Evolutionary conservation across 2,329 filamentous ascomycete species (phyloP).

Genomic region (Trichoderma guizhouense): DNA sequence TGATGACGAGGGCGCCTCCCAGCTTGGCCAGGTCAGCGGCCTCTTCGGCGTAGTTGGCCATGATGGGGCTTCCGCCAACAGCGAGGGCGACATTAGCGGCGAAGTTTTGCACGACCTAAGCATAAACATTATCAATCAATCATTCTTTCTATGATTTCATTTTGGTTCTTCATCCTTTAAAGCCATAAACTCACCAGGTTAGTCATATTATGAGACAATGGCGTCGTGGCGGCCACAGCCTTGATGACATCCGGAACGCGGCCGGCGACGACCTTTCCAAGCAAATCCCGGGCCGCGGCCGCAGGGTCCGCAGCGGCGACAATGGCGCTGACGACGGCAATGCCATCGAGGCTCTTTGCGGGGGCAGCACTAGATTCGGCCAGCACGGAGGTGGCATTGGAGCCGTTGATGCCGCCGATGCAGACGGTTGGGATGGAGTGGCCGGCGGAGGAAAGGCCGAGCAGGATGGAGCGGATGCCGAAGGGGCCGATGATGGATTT

Average conservation of each 20-base stretch:
- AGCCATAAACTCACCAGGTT: constrained; percentile 62
- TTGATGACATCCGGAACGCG: constrained; percentile 50
- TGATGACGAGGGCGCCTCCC: constrained; percentile 78
- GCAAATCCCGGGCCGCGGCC: constrained; percentile 58
- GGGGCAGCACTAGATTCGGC: constrained; percentile 57
- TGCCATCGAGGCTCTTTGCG: constrained; percentile 66
- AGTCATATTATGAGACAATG: constrained; percentile 94
- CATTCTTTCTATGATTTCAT: background rate
- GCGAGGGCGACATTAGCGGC: constrained; percentile 86
- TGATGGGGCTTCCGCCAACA: constrained; percentile 86
- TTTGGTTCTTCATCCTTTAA: background rate
- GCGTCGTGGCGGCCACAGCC: constrained; percentile 59
- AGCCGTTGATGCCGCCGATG: constrained; percentile 82
- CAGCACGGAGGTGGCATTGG: constrained; percentile 71
- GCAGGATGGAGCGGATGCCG: constrained; percentile 52
- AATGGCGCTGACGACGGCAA: constrained; percentile 88
- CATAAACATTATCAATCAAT: background rate
- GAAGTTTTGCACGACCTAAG: constrained; percentile 82
- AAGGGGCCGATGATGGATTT: constrained; percentile 61
- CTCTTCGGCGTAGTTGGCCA: constrained; percentile 85
- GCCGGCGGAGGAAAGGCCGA: constrained; percentile 50
- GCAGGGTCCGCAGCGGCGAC: constrained; percentile 68
- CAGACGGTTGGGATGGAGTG: constrained; percentile 64
- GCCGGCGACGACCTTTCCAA: constrained; percentile 46
- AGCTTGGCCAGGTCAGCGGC: constrained; percentile 74